Conservation (phyloP, 2,329 filamentous ascomycete species). For the Aureobasidium sp. region DNA sequence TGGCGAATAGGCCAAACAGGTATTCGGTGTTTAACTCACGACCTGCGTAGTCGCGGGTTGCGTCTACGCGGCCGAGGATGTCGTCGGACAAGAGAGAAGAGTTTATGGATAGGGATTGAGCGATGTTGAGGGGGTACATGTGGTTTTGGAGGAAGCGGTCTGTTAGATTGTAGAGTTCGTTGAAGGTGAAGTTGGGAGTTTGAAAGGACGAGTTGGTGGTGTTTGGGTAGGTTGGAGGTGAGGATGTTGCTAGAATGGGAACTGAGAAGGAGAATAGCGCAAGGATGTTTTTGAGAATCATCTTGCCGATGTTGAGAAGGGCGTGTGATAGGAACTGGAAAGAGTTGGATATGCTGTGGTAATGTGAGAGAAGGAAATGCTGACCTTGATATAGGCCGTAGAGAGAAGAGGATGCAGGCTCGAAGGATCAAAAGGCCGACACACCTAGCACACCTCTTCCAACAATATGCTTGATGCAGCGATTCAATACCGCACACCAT, state of each 20-base stretch:
- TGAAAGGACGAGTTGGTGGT: neutral
- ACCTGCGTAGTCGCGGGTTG: neutral
- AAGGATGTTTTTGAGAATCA: neutral
- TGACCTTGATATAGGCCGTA: neutral
- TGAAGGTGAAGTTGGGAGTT: neutral
- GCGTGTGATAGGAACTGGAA: neutral
- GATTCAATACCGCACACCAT: neutral
- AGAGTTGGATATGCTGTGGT: neutral
- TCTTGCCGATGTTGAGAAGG: neutral
- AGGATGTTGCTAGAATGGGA: neutral
- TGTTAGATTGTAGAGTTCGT: neutral
- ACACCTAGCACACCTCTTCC: neutral
- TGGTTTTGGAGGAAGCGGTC: neutral
- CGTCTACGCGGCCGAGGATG: neutral
- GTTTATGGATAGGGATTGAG: neutral
- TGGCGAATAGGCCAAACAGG: neutral
- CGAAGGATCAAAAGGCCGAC: neutral
- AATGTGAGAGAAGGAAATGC: neutral
- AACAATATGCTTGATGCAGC: neutral
- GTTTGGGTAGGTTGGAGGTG: neutral
- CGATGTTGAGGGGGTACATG: conserved; percentile 7
- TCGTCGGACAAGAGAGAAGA: neutral
- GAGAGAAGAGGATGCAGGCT: neutral
- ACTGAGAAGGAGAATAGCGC: neutral
- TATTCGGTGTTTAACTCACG: conserved; percentile 6